These are phyloP conservation scores for Amaranthus palmeri DNA, from an alignment of 148 eudicot species.

Conservation along the genomic window DNA sequence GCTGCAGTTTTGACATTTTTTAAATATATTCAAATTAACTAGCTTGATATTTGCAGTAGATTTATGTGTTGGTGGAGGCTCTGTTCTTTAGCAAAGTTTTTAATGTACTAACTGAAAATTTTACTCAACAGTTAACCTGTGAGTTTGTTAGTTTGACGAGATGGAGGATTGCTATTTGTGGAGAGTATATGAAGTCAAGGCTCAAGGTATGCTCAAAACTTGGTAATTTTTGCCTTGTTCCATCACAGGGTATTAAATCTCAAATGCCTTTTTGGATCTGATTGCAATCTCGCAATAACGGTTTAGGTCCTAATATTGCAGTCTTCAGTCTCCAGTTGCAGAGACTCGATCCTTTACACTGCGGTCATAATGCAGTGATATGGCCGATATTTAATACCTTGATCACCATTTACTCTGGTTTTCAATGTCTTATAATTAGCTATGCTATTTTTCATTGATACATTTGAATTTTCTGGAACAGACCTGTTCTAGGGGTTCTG, in stretches of 20 bases:
- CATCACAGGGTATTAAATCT: too few relatives aligned
- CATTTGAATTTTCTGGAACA: conserved; percentile 25
- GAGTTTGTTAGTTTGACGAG: conserved; percentile 73
- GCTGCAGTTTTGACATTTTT: neutral
- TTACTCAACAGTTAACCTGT: conserved; percentile 51
- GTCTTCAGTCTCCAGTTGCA: too few relatives aligned
- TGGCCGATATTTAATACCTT: too few relatives aligned
- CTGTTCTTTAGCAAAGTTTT: neutral
- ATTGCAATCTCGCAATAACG: too few relatives aligned
- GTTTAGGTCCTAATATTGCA: too few relatives aligned
- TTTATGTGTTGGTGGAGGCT: neutral
- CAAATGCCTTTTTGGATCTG: too few relatives aligned
- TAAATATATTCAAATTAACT: neutral
- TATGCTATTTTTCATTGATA: neutral
- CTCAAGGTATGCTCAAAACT: conserved; percentile 50
- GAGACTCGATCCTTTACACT: too few relatives aligned
- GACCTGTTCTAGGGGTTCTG: conserved; percentile 86
- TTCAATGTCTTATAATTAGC: neutral
- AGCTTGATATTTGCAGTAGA: neutral
- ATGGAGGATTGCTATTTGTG: conserved; percentile 95
- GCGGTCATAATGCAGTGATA: too few relatives aligned
- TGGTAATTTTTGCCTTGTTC: neutral
- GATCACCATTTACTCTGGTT: neutral
- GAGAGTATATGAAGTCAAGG: conserved; percentile 88
- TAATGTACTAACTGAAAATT: conserved; percentile 4